Conservation (phyloP, 768 basidiomycete species). For the Collybia sp. region DNA sequence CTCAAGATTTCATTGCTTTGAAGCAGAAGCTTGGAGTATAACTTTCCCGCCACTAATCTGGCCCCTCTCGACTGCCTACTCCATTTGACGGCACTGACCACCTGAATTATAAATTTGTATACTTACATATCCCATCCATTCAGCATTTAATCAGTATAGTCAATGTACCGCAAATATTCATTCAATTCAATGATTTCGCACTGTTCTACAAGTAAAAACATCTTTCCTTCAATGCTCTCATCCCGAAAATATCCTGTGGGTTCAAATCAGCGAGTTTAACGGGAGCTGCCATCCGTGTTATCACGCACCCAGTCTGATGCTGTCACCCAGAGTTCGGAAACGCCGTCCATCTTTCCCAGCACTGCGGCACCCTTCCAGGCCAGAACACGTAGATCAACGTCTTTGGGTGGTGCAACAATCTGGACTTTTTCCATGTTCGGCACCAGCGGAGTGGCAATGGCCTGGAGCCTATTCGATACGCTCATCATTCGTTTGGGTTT, state of each 20-base stretch:
- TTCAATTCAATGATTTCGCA: background rate
- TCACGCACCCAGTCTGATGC: conserved; percentile 77
- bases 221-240: conserved; percentile 77
- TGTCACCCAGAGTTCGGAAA: conserved; percentile 87
- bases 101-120: conserved; percentile 3
- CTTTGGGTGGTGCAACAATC: conserved; percentile 92
- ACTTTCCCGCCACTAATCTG: conserved; percentile 8
- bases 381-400: conserved; percentile 84
- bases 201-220: conserved; percentile 66
- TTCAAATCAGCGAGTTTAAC: background rate
- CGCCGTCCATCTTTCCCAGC: conserved; percentile 87
- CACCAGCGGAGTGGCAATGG: conserved; percentile 79
- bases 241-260: conserved; percentile 66
- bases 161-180: background rate
- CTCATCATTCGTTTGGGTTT: background rate
- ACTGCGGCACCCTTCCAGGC: conserved; percentile 96
- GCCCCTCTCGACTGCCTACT: background rate
- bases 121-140: background rate
- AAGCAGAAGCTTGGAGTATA: conserved; percentile 55
- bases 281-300: conserved; percentile 3
- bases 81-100: conserved; percentile 1
- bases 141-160: conserved; percentile 7
- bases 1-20: conserved; percentile 48
- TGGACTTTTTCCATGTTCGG: conserved; percentile 84
- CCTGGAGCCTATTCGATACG: conserved; percentile 52